Base-by-base conservation (phyloP, 768 basidiomycete genomes). In the Floccularia luteovirens region DNA sequence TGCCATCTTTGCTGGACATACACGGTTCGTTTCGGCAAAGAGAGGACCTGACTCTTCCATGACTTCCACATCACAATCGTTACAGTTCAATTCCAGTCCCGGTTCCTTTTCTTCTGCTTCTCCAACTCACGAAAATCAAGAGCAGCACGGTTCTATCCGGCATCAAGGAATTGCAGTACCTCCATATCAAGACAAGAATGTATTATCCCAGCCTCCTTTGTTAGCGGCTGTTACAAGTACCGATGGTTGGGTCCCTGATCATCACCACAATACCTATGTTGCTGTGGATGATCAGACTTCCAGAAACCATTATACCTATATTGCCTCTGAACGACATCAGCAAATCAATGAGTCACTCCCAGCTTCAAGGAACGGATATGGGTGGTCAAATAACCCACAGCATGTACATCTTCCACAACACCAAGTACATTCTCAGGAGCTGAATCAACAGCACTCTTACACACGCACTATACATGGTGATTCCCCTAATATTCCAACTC, bases 1-100 rank as follows among this genome's bases (percentile, higher is more conserved):
- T 3, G 64, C 74, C 0, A 81, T 86, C 31, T 79, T 85, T 49
- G 75, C 80, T 0, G 84, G 83, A 3, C 73, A 75, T 43, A 80
- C 75, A 0, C 67, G 75, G 6, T 73, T 86, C 28, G 72, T 84
- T 11, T 72, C 76, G 2, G 60, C 64, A 5, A 67, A 69, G 48
- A 60, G 53, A 41, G 58, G 42, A n/a, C 16, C 48, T 10, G 41
- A 44, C n/a, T 22, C 54, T 7, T 34, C 32, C 45, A 23, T 42
- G n/a, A 31, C 46, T 2, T 30, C 44, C 4, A 34, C 48, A 3
- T 14, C 49, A 8, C 35, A 49, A 4, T 37, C 32, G 8, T 13
- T 36, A 19, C 43, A 46, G 13, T 47, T 47, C 23, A 50, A 49
- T 3, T 42, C 47, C 4, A 52, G 46, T 20, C 48, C 53, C 2